Evolutionary conservation across 306 rosid species (phyloP).

Genomic region (Quercus ilex): DNA sequence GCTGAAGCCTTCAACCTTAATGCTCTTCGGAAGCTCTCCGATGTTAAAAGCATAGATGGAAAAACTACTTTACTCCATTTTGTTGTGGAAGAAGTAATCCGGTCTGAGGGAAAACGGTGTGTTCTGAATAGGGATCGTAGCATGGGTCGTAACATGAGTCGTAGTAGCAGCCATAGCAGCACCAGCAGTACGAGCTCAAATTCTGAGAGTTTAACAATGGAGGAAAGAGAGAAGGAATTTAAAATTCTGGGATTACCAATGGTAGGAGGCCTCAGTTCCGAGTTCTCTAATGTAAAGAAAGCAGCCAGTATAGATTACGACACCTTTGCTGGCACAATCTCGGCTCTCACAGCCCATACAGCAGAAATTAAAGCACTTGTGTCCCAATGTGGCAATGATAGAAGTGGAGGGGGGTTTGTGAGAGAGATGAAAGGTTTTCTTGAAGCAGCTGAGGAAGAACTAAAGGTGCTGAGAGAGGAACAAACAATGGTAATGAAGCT

Average conservation of each 20-base stretch:
- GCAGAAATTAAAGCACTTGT: conserved; percentile 39
- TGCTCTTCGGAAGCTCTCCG: conserved; percentile 82
- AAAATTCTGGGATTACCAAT: conserved; percentile 69
- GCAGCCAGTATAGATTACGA: conserved; percentile 61
- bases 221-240: conserved; percentile 67
- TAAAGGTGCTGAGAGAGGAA: conserved; percentile 48
- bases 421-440: conserved; percentile 71
- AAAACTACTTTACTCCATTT: conserved; percentile 89
- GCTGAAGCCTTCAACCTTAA: conserved; percentile 89
- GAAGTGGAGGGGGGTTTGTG: conserved; percentile 52
- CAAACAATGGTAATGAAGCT: conserved; percentile 53
- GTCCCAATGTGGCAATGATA: conserved; percentile 35
- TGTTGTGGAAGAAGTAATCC: conserved; percentile 89
- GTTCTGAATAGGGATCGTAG: conserved; percentile 49
- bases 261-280: conserved; percentile 90
- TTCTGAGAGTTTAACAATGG: conserved; percentile 29
- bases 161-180: not conserved
- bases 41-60: conserved; percentile 82
- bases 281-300: conserved; percentile 76
- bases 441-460: conserved; percentile 52
- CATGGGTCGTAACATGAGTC: conserved; percentile 50
- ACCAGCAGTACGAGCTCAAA: conserved; percentile 15
- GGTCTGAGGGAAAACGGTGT: conserved; percentile 85
- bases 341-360: conserved; percentile 45
- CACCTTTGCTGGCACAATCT: conserved; percentile 35